Evolutionary conservation across 768 basidiomycete genomes (phyloP), one percentile per base, ranked within the genome.

Genomic region (Auriscalpium vulgare): DNA sequence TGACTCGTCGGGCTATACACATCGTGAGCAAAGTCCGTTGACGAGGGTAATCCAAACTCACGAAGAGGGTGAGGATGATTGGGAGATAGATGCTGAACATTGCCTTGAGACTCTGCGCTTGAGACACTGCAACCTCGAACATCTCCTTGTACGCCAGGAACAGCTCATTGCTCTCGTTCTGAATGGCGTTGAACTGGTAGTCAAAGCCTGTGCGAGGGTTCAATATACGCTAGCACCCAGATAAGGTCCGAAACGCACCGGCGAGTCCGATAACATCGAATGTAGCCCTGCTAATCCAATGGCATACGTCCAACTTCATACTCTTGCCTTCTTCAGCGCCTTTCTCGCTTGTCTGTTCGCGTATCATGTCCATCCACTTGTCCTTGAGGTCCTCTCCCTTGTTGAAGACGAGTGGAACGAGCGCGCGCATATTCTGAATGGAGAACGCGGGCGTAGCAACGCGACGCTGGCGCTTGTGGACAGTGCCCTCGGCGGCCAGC

Each of bases 191-290:
- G 73, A 97, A 93, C 55, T 85, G 75, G 63, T 95, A 95, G 59
- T 85, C 88, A 65, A 95, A 95, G 2, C 87, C 90, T 91, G 35
- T 5, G 51, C 7, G 47, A 11, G 48, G 8, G 13, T 35, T 47
- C 11, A 2, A 4, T 38, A 5, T 34, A 17, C n/a, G 9, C 50
- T 6, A 29, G 51, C 34, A 17, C 4, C 1, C 1, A 29, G 16
- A 14, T 29, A 17, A 11, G 13, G 4, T 49, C 14, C 47, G 55
- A 21, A 8, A 66, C 74, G 47, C 54, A 89, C 88, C 89, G 44
- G 92, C 89, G n/a, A 90, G 68, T 1, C 92, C 94, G 62, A 97
- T 92, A 46, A 95, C 85, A 67, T 95, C 94, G 64, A 97, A 88
- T 0, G 92, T 92, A 9, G 85, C 84, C 45, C 91, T 78, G 59